phyloP scores from a whole-genome alignment of 1,284 basidiomycete species.

The Trichosporon coremiiforme region DNA sequence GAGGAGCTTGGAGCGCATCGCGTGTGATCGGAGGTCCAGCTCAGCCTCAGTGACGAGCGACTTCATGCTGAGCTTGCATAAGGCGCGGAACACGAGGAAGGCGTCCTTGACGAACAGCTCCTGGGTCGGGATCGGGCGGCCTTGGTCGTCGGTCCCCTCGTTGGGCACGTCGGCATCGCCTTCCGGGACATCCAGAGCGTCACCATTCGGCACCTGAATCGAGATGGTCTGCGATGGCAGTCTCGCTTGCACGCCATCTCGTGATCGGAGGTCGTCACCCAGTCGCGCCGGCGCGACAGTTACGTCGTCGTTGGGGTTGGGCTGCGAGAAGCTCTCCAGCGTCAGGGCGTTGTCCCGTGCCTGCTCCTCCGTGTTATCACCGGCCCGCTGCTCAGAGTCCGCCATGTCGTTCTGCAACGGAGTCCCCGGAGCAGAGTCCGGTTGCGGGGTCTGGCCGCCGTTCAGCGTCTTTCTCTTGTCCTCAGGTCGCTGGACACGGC shows the following conservation, averaged over 20 bases:
- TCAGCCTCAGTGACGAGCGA: slow-evolving; percentile 89
- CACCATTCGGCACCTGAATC: slow-evolving; percentile 49
- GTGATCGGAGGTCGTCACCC: slow-evolving; percentile 18
- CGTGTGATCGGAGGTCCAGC: slow-evolving; percentile 87
- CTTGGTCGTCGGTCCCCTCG: slow-evolving; percentile 34
- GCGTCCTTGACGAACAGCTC: slow-evolving; percentile 94
- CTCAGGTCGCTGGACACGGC: slow-evolving; percentile 60
- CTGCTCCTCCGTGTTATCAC: background rate
- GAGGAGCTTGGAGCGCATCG: slow-evolving; percentile 91
- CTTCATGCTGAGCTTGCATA: slow-evolving; percentile 98
- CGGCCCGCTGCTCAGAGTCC: slow-evolving; percentile 11
- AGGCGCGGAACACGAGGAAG: slow-evolving; percentile 89
- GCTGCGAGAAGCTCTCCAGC: slow-evolving; percentile 45
- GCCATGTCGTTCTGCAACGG: slow-evolving; percentile 1
- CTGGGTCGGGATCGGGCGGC: slow-evolving; percentile 55
- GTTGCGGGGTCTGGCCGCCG: slow-evolving; percentile 5
- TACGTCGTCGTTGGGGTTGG: slow-evolving; percentile 56
- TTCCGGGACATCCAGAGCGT: slow-evolving; percentile 45
- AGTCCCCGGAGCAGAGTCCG: background rate
- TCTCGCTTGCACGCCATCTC: slow-evolving; percentile 8
- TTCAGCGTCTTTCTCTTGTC: slow-evolving; percentile 20
- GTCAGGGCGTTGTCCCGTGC: slow-evolving; percentile 7
- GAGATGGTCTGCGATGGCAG: slow-evolving; percentile 42
- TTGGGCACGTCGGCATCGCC: slow-evolving; percentile 43
- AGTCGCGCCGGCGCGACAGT: slow-evolving; percentile 44